A percentile compares a stretch with the other conserved stretches of the same genome.
phyloP scores from a whole-genome alignment of 305 asterid species.

The Monarda citriodora region DNA sequence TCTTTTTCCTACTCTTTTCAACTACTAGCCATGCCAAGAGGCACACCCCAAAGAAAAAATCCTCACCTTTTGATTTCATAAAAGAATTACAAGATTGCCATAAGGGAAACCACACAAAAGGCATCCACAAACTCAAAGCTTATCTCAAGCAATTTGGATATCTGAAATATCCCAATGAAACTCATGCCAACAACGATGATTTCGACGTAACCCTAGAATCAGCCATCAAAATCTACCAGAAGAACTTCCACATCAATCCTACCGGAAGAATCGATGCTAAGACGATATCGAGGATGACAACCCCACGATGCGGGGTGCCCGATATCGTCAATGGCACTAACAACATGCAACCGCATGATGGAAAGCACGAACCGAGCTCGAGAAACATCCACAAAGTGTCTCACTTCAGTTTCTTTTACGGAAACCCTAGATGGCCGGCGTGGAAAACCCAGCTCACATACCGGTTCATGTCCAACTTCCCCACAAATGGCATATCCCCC shows the following conservation, averaged over 20 bases:
- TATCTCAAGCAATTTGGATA: constrained; percentile 36
- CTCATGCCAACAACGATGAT: constrained; percentile 11
- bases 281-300: constrained; percentile 18
- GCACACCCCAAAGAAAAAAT: not conserved
- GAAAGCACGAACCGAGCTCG: not conserved
- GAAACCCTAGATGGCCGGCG: constrained; percentile 26
- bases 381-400: constrained; percentile 17
- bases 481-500: not conserved
- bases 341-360: constrained; percentile 2
- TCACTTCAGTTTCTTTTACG: constrained; percentile 16
- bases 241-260: constrained; percentile 22
- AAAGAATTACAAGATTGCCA: constrained; percentile 26
- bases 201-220: constrained; percentile 24
- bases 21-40: constrained; percentile 16
- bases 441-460: constrained; percentile 19
- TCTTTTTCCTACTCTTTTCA: not conserved
- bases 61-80: constrained; percentile 25
- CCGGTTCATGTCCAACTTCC: constrained; percentile 14
- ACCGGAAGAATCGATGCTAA: constrained; percentile 24
- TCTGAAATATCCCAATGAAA: not conserved
- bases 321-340: constrained; percentile 28
- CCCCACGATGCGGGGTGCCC: constrained; percentile 34
- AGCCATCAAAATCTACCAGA: constrained; percentile 32
- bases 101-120: constrained; percentile 30
- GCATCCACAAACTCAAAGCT: constrained; percentile 17